Evolutionary conservation across 345 rosid genomes (phyloP).

Genomic region (Hibiscus tridactylites): DNA sequence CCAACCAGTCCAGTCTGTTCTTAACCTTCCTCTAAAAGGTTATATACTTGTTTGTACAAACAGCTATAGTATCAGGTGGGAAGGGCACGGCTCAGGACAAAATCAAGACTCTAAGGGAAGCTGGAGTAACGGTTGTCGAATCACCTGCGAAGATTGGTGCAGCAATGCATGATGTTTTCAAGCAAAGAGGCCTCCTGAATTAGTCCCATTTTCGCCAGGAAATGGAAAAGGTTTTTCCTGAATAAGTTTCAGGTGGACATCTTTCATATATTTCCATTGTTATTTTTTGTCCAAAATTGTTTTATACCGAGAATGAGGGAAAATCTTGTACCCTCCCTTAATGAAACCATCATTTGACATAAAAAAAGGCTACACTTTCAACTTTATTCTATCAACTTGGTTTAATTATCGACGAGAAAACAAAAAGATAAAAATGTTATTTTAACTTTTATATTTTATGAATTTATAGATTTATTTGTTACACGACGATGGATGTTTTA

Average conservation of each 20-base stretch:
- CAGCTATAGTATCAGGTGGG: conserved; percentile 92
- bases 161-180: conserved; percentile 68
- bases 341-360: not conserved
- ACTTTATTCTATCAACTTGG: too few species aligned
- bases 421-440: too few species aligned
- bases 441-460: too few species aligned
- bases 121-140: conserved; percentile 84
- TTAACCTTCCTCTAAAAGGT: too few species aligned
- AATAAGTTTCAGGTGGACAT: conserved; percentile 13
- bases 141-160: conserved; percentile 88
- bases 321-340: not conserved
- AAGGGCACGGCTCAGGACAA: conserved; percentile 98
- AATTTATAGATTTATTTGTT: too few species aligned
- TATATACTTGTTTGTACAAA: not conserved
- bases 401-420: too few species aligned
- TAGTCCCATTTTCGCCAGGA: not conserved
- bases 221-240: conserved; percentile 20
- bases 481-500: too few species aligned
- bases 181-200: conserved; percentile 56
- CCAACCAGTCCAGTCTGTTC: too few species aligned
- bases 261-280: not conserved
- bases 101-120: conserved; percentile 69
- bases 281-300: not conserved
- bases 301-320: not conserved
- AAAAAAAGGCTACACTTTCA: not conserved